phyloP scores from a whole-genome alignment of 192 early-diverging fungal species.

The Backusella australiensis region DNA sequence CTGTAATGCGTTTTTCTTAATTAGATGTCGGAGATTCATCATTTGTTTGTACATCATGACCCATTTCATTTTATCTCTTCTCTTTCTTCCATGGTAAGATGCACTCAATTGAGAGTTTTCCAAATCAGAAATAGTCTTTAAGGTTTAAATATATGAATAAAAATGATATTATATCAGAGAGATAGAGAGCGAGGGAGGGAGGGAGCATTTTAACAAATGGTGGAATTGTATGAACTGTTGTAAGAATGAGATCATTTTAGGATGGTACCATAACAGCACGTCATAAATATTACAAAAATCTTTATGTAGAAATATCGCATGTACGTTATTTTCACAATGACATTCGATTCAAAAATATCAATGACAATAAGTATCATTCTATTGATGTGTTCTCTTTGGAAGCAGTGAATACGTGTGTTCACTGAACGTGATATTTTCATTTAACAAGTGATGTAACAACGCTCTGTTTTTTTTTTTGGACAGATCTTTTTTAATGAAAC shows the following conservation, averaged over 20 bases:
- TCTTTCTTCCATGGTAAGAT: neutral
- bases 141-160: neutral
- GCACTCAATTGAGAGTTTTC: neutral
- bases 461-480: no score
- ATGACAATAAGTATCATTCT: no score
- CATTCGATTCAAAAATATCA: no score
- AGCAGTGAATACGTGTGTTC: no score
- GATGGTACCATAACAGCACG: neutral
- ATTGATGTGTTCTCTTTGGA: no score
- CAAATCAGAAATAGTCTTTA: neutral
- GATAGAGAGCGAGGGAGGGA: neutral
- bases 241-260: conserved; percentile 4
- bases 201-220: neutral
- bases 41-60: neutral
- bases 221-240: neutral
- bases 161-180: neutral
- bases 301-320: neutral
- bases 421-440: no score
- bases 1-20: neutral
- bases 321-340: no score
- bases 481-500: no score
- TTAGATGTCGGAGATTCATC: neutral
- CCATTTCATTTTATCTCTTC: neutral
- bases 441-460: no score
- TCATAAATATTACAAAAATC: neutral